phyloP scores from a whole-genome alignment of 495 filamentous ascomycete genomes.

The Trichocladium uniseriatum region DNA sequence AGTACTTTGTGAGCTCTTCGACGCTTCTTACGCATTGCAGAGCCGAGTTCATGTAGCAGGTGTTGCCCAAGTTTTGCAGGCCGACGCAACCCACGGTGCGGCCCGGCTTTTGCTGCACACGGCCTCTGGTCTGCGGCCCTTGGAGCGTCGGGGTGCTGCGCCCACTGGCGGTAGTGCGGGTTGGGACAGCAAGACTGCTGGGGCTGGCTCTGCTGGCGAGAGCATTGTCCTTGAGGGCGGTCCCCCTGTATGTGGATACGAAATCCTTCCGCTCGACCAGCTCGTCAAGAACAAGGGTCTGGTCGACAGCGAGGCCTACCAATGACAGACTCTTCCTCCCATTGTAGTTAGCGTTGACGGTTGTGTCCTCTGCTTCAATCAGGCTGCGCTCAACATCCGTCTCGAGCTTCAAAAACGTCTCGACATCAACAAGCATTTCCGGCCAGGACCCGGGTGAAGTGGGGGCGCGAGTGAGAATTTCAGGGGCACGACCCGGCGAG shows the following conservation, averaged over 20 bases:
- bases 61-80: slow-evolving; percentile 85
- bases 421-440: slow-evolving; percentile 62
- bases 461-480: slow-evolving; percentile 18
- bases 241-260: slow-evolving; percentile 48
- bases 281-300: slow-evolving; percentile 73
- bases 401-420: slow-evolving; percentile 57
- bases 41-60: slow-evolving; percentile 98
- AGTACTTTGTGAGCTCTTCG: slow-evolving; percentile 85
- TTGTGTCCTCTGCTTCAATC: slow-evolving; percentile 61
- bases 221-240: slow-evolving; percentile 27
- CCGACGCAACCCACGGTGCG: slow-evolving; percentile 66
- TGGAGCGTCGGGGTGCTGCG: slow-evolving; percentile 55
- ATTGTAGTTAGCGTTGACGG: slow-evolving; percentile 68
- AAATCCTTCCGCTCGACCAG: slow-evolving; percentile 52
- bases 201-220: slow-evolving; percentile 28
- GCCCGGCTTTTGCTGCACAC: slow-evolving; percentile 50
- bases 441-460: slow-evolving; percentile 45
- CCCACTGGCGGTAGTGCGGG: slow-evolving; percentile 38
- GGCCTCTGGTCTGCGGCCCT: slow-evolving; percentile 53
- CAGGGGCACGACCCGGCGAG: slow-evolving; percentile 17
- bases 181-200: slow-evolving; percentile 22
- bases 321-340: slow-evolving; percentile 52
- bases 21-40: slow-evolving; percentile 87
- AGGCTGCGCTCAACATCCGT: slow-evolving; percentile 61
- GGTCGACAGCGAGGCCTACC: slow-evolving; percentile 56